A percentile compares a stretch with the other conserved stretches of the same genome.
These are phyloP conservation scores for Amanita jacksonii DNA, from an alignment of 768 basidiomycete genomes.

Conservation along the genomic window DNA sequence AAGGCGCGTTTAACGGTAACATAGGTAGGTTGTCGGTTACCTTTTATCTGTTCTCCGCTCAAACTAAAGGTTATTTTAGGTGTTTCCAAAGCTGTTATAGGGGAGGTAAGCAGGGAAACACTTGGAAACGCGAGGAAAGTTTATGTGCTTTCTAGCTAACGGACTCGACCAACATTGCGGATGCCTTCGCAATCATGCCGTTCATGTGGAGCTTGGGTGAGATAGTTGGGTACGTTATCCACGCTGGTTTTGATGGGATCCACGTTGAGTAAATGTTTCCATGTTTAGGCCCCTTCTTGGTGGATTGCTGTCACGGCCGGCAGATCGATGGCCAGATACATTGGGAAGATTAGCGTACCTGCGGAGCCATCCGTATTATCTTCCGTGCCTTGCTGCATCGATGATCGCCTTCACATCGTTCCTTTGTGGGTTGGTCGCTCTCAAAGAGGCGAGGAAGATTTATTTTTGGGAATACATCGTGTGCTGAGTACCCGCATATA, in stretches of 20 bases:
- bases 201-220: slow-evolving; percentile 25
- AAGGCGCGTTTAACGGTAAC: slow-evolving; percentile 1
- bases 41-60: slow-evolving; percentile 7
- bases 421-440: slow-evolving; percentile 12
- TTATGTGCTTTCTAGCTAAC: slow-evolving; percentile 27
- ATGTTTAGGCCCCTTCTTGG: slow-evolving; percentile 19
- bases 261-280: background rate
- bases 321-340: slow-evolving; percentile 17
- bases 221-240: slow-evolving; percentile 20
- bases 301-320: slow-evolving; percentile 23
- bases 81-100: background rate
- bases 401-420: slow-evolving; percentile 15
- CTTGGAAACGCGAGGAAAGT: slow-evolving; percentile 17
- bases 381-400: too few species aligned
- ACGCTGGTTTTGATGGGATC: background rate
- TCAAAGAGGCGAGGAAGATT: slow-evolving; percentile 19
- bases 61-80: slow-evolving; percentile 21
- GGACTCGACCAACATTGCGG: slow-evolving; percentile 28
- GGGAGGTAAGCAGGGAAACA: background rate
- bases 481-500: too few species aligned
- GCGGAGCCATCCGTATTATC: too few species aligned
- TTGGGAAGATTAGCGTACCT: slow-evolving; percentile 17
- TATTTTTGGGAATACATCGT: background rate
- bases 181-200: slow-evolving; percentile 25
- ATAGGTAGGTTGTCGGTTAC: too few species aligned